Evolutionary conservation across 1,139 yeast genomes (phyloP).

Genomic region (Kurtzmaniella quercitrusa): DNA sequence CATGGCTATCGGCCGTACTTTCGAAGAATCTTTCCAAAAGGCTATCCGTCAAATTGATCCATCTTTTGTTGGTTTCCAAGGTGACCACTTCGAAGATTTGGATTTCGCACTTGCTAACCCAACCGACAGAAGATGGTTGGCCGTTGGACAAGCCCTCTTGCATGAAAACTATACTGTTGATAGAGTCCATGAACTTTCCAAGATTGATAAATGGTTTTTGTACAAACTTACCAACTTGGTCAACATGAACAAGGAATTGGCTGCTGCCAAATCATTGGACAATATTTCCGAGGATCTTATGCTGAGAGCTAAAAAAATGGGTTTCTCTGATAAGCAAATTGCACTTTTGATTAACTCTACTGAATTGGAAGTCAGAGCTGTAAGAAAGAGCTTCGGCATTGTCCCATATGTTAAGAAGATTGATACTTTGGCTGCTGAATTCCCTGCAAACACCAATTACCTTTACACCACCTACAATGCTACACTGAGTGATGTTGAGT

Average conservation of each 20-base stretch:
- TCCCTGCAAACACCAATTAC: constrained; percentile 96
- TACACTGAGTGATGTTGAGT: constrained; percentile 74
- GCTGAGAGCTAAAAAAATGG: constrained; percentile 83
- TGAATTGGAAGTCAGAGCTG: constrained; percentile 77
- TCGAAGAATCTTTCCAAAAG: constrained; percentile 97
- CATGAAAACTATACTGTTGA: constrained; percentile 91
- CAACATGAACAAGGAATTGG: constrained; percentile 78
- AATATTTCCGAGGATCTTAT: constrained; percentile 66
- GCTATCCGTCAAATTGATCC: constrained; percentile 98
- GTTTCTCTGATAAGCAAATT: constrained; percentile 93
- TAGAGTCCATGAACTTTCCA: constrained; percentile 81
- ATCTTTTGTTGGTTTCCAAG: constrained; percentile 87
- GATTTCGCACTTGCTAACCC: constrained; percentile 84
- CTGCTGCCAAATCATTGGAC: constrained; percentile 42
- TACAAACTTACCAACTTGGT: constrained; percentile 89
- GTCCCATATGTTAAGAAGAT: constrained; percentile 94
- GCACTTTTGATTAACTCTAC: constrained; percentile 64
- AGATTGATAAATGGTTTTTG: constrained; percentile 95
- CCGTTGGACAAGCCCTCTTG: constrained; percentile 93
- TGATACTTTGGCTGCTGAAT: constrained; percentile 97
- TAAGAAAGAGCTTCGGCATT: constrained; percentile 74
- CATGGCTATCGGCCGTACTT: constrained; percentile 97
- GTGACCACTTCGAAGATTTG: constrained; percentile 73
- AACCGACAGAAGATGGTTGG: constrained; percentile 96
- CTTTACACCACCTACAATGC: constrained; percentile 96